phyloP scores from a whole-genome alignment of 208 protist species.

The Trypanosoma mega region DNA sequence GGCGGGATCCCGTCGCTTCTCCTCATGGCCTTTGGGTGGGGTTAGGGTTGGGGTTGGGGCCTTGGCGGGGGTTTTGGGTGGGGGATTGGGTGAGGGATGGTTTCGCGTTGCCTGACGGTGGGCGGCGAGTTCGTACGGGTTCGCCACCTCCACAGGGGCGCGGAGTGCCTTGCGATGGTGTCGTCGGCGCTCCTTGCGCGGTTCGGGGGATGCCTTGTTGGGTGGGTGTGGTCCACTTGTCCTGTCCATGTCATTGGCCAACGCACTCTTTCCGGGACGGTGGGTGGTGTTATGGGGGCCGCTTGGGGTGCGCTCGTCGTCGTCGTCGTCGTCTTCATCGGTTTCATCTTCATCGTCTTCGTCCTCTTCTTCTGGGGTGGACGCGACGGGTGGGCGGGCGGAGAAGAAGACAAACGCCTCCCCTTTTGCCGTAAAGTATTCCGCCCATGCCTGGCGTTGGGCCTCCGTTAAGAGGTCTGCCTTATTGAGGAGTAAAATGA shows the following conservation, averaged over 20 bases:
- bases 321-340: slow-evolving; percentile 32
- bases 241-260: no score
- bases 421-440: slow-evolving; percentile 84
- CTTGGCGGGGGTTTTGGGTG: no score
- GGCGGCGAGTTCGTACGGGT: slow-evolving; percentile 71
- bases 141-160: slow-evolving; percentile 69
- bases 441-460: slow-evolving; percentile 93
- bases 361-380: not conserved
- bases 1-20: slow-evolving; percentile 51
- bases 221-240: no score
- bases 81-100: no score
- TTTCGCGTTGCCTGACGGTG: slow-evolving; percentile 42
- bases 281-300: no score
- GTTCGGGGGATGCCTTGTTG: no score
- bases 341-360: slow-evolving; percentile 16
- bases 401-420: slow-evolving; percentile 94
- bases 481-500: slow-evolving; percentile 98
- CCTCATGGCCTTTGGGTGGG: no score
- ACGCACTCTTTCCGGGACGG: no score
- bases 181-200: slow-evolving; percentile 70
- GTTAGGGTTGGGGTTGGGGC: no score
- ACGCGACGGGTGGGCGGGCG: slow-evolving; percentile 31
- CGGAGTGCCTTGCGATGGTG: slow-evolving; percentile 78
- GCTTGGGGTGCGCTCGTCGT: no score
- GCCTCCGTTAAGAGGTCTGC: slow-evolving; percentile 95